phyloP scores from a whole-genome alignment of 1,284 basidiomycete genomes.

The Trametes pubescens region DNA sequence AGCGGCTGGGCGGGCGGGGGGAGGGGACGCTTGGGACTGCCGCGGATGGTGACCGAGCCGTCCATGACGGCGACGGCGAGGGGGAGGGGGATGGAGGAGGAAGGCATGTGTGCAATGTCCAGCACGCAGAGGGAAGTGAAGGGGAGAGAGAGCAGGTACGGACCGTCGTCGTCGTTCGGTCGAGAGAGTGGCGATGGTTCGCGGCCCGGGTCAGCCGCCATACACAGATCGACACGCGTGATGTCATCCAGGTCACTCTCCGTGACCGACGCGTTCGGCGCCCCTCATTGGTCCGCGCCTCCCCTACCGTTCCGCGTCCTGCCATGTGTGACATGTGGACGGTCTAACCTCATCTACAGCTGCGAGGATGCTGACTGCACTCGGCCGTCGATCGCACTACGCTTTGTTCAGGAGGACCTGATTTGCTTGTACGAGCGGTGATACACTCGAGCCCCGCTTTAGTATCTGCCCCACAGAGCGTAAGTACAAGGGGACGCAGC shows the following conservation, averaged over 20 bases:
- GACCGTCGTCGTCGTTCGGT: background rate
- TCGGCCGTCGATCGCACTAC: no score
- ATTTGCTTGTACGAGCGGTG: no score
- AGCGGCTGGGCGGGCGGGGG: constrained; percentile 5
- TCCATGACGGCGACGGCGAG: constrained; percentile 8
- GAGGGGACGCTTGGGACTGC: constrained; percentile 17
- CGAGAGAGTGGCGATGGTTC: background rate
- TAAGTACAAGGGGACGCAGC: no score
- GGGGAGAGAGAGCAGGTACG: background rate
- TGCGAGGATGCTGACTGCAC: no score
- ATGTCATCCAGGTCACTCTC: background rate
- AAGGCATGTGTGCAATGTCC: constrained; percentile 8
- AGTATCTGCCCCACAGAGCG: no score
- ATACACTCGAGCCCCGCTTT: no score
- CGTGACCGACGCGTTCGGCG: background rate
- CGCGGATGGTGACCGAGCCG: constrained; percentile 18
- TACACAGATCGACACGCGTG: background rate
- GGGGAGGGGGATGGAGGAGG: constrained; percentile 2
- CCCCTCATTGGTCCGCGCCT: background rate
- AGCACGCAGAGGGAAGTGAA: constrained; percentile 8
- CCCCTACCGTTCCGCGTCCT: background rate
- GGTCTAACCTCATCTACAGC: no score
- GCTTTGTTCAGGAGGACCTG: no score
- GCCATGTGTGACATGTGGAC: background rate
- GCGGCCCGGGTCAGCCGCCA: constrained; percentile 1